Evolutionary conservation across 306 rosid genomes (phyloP), one percentile per base, ranked within the genome.

Genomic region (Quercus engelmannii): DNA sequence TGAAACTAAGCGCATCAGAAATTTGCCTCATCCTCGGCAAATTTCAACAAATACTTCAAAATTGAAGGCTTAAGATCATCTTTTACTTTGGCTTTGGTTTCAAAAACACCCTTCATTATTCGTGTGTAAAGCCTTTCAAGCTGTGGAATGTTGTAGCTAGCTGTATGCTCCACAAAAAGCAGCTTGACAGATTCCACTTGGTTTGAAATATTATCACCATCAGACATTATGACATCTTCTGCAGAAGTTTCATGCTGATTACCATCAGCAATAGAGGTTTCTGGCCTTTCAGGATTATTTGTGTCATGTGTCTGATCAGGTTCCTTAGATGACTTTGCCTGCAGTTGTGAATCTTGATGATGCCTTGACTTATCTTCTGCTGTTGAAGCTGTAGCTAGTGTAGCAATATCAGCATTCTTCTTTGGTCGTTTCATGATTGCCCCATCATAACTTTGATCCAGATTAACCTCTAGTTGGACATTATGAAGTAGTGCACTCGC

Each of bases 111-210:
- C 94, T 91, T 95, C 98, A 95, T 90, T 28, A 92, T 85, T 77
- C 95, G 89, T 0, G 94, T 82, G 88, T 95, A 95, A 31, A 95
- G 92, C 84, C 96, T 89, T 80, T 95, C 98, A 28, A 95, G 98
- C 85, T 91, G 92, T 13, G 97, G 98, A 79, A 95, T 84, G 87
- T 82, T 82, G 70, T 85, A 91, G 79, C 74, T 83, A 75, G 82
- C 87, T 11, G 89, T 87, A 15, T 85, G 93, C 80, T 91, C 89
- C 65, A 92, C 77, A 61, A 91, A 87, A 11, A 74, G 83, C 52
- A 20, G 86, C 91, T 87, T 84, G 62, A 91, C 74, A 30, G 92
- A 85, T 76, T 90, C 93, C 55, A 87, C 75, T 76, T 91, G 89
- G 63, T 81, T 80, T 19, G 89, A 81, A 59, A 81, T 79, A 78